Evolutionary conservation across 768 basidiomycete species (phyloP), one percentile per base, ranked within the genome.

Genomic region (Kwoniella shandongensis): DNA sequence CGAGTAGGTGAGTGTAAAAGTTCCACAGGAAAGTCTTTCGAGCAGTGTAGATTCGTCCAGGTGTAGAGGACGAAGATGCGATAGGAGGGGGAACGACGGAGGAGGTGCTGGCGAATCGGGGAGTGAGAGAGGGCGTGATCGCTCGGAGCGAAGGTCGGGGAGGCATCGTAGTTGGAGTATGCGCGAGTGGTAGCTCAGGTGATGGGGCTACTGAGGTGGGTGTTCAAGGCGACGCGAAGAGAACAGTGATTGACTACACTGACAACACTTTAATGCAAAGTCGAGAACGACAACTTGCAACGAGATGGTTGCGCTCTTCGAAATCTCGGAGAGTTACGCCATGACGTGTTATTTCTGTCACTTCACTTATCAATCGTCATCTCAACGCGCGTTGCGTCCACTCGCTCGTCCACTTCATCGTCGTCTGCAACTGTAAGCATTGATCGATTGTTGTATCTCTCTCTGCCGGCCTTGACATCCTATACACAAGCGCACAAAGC

Each of bases 1-100:
- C 76, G 69, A 94, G 81, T 61, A 94, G 83, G 67, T 81, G 82
- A 54, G 81, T 80, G 81, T 91, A 91, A 77, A 87, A 85, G 78
- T 84, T 82, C 79, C 86, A 89, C 74, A 90, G 85, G 77, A 84
- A 86, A 1, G 85, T 80, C 76, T 93, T 96, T 74, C 88, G 87
- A 72, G 84, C 83, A 48, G 81, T 82, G 74, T 90, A 92, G 57
- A 83, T 80, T 40, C 91, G 87, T 0, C 85, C 13, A 3, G 63
- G 38, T 6, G 46, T 44, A 15, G 62, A 20, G 52, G 52, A 23
- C 11, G 52, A 45, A 4, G 40, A 4, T 1, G 47, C 41, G 23
- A 47, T 11, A 30, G 40, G 25, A 20, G 39, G 7, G 38, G 55
- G 32, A 13, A 40, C 51, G 29, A 48, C 3, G 23, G 54, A 26